Evolutionary conservation across 202 grass and related monocot species (phyloP).

Genomic region (Brachypodium distachyon): DNA sequence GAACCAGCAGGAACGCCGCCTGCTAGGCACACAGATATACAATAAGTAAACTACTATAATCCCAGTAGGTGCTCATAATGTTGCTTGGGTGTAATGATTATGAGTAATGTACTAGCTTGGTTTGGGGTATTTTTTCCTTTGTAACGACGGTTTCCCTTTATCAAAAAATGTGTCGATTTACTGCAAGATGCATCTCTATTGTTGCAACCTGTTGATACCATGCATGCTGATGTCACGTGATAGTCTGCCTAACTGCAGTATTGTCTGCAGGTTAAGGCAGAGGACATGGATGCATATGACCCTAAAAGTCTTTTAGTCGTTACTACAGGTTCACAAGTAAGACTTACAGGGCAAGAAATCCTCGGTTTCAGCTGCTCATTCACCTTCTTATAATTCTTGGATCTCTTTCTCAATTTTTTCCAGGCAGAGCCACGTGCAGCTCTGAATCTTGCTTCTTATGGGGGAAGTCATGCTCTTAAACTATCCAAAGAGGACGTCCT

Average conservation of each 20-base stretch:
- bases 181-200: neutral
- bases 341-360: constrained; percentile 23
- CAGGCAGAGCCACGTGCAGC: constrained; percentile 96
- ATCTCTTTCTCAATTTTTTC: constrained; percentile 32
- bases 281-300: constrained; percentile 91
- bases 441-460: constrained; percentile 96
- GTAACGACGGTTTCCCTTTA: neutral
- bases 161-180: neutral
- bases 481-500: constrained; percentile 82
- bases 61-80: neutral
- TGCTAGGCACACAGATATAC: neutral
- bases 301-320: constrained; percentile 95
- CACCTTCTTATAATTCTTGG: constrained; percentile 22
- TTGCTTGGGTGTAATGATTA: constrained; percentile 1
- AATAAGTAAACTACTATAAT: neutral
- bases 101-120: constrained; percentile 8
- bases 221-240: neutral
- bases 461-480: constrained; percentile 87
- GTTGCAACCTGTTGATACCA: constrained; percentile 5
- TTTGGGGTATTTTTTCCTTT: constrained; percentile 2
- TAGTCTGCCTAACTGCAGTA: constrained; percentile 22
- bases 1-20: too few relatives aligned
- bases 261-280: constrained; percentile 73
- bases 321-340: constrained; percentile 98
- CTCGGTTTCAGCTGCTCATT: constrained; percentile 2